These are phyloP conservation scores for Pinus taeda DNA, from an alignment of 75 land plant genomes.

Conservation along the genomic window DNA sequence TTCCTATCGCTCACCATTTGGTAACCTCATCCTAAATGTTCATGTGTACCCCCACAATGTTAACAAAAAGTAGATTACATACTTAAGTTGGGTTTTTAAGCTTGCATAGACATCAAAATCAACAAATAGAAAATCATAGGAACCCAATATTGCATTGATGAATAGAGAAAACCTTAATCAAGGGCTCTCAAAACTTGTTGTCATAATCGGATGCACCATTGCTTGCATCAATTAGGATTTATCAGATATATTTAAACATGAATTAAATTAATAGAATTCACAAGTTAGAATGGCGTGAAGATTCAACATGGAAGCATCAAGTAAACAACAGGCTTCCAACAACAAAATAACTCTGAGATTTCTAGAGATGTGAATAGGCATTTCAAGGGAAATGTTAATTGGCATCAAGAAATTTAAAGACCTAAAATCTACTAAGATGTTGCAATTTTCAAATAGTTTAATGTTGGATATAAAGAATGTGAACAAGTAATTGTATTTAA, in stretches of 20 bases:
- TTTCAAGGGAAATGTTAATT: background rate
- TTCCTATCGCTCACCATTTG: conserved; percentile 88
- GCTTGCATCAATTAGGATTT: conserved; percentile 90
- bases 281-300: background rate
- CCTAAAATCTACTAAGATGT: no score
- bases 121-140: background rate
- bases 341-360: background rate
- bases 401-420: no score
- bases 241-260: conserved; percentile 9
- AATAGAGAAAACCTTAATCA: conserved; percentile 63
- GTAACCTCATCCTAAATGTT: conserved; percentile 91
- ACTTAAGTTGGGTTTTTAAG: background rate
- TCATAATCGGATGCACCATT: conserved; percentile 98
- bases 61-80: background rate
- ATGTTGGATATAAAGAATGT: no score
- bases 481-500: background rate
- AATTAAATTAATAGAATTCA: background rate
- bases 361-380: background rate
- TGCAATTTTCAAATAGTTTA: no score
- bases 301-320: background rate
- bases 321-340: background rate
- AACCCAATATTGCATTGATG: background rate
- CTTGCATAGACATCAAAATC: background rate
- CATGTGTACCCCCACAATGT: conserved; percentile 65
- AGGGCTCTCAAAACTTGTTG: conserved; percentile 96